Conservation (phyloP, 352 stramenopile species). For the Phytophthora litchii region DNA sequence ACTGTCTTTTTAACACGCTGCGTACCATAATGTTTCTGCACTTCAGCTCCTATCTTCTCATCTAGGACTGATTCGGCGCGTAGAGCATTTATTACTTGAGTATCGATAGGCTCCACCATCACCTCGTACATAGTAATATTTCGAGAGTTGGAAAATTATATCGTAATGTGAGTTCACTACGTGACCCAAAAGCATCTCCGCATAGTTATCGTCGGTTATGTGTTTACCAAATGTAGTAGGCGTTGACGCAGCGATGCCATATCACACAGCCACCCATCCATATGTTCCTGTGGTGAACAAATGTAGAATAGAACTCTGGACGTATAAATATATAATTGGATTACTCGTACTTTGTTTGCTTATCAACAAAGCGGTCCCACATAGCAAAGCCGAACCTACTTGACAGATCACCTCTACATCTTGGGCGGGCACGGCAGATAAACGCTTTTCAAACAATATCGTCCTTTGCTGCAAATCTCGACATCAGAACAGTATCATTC, state of each 20-base stretch:
- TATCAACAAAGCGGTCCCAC: conserved; percentile 10
- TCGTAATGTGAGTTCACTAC: conserved; percentile 12
- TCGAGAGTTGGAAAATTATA: conserved; percentile 12
- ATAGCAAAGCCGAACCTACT: not conserved
- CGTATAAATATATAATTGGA: conserved; percentile 16
- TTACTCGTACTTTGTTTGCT: conserved; percentile 21
- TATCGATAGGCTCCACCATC: conserved; percentile 2
- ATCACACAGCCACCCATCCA: conserved; percentile 7
- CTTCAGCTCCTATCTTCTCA: conserved; percentile 9
- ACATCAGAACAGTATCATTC: too few relatives aligned
- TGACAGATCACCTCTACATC: too few relatives aligned
- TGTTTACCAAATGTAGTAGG: conserved; percentile 12
- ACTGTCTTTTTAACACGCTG: conserved; percentile 16
- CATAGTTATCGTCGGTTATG: conserved; percentile 10
- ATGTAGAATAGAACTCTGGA: conserved; percentile 14
- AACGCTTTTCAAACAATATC: too few relatives aligned
- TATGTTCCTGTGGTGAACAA: conserved; percentile 7
- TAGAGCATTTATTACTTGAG: conserved; percentile 11
- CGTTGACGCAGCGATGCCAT: conserved; percentile 11
- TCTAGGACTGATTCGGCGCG: conserved; percentile 9
- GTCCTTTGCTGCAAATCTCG: too few relatives aligned
- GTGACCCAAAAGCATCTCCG: conserved; percentile 7
- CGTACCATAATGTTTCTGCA: conserved; percentile 3
- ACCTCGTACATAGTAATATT: conserved; percentile 16
- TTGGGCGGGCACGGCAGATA: too few relatives aligned